A percentile compares a stretch with the other conserved stretches of the same genome.
Evolutionary conservation across 2,329 filamentous ascomycete species (phyloP).

Genomic region (Fusarium ramigenum): DNA sequence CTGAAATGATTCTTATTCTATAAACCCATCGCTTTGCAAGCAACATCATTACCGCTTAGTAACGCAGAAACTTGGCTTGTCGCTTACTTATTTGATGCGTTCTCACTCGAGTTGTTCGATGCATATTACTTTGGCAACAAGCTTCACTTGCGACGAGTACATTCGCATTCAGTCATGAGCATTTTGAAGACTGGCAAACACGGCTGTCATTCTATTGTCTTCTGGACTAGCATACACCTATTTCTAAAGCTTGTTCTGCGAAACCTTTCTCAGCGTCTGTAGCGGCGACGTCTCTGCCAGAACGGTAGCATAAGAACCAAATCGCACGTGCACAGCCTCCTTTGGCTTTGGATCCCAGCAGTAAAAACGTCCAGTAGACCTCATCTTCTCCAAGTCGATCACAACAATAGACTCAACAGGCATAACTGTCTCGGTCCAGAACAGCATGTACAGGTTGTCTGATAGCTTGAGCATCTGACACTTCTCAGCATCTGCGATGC

Average conservation of each 20-base stretch:
- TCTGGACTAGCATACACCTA: background rate
- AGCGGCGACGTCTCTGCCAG: conserved; percentile 5
- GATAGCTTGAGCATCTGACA: conserved; percentile 26
- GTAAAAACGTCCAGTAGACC: conserved; percentile 20
- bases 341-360: conserved; percentile 29
- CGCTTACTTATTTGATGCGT: background rate
- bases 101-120: too few species aligned
- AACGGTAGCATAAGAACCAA: conserved; percentile 20
- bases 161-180: accelerated
- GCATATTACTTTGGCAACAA: background rate
- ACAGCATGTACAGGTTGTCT: conserved; percentile 16
- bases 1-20: accelerated
- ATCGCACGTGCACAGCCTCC: conserved; percentile 16
- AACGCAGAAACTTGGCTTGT: accelerated
- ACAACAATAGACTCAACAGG: conserved; percentile 23
- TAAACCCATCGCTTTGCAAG: accelerated
- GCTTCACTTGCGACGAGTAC: accelerated
- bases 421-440: conserved; percentile 31
- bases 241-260: background rate
- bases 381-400: conserved; percentile 23
- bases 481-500: conserved; percentile 16
- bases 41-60: too few species aligned
- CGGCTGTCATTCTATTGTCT: too few species aligned
- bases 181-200: accelerated
- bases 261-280: background rate